phyloP scores from a whole-genome alignment of 805 yeast species.

The Starmerella geochares region DNA sequence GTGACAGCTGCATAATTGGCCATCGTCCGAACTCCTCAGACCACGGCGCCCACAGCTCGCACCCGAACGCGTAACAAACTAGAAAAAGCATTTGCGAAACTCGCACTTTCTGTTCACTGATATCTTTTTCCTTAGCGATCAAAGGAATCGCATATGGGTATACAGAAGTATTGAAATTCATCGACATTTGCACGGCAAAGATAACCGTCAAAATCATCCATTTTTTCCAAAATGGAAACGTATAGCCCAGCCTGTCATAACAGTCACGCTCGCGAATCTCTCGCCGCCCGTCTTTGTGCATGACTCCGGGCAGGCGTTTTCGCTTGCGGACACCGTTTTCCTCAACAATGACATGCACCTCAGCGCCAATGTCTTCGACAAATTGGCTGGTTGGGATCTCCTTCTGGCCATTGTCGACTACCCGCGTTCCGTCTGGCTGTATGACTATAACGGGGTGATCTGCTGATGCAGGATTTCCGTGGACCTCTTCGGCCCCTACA shows the following conservation, averaged over 20 bases:
- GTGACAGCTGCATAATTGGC: constrained; percentile 44
- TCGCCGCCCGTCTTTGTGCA: constrained; percentile 20
- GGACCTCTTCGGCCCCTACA: background rate
- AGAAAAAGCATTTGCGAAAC: constrained; percentile 44
- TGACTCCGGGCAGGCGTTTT: constrained; percentile 16
- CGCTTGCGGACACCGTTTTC: constrained; percentile 8
- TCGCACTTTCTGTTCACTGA: constrained; percentile 29
- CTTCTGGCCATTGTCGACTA: constrained; percentile 11
- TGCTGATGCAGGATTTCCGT: background rate
- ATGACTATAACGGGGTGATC: constrained; percentile 7
- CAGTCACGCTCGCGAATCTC: constrained; percentile 31
- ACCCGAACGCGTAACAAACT: constrained; percentile 48
- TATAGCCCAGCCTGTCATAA: constrained; percentile 33
- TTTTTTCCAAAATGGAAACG: constrained; percentile 31
- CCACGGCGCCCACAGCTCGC: constrained; percentile 52
- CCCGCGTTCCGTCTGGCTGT: background rate
- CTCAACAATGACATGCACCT: constrained; percentile 12
- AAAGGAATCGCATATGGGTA: constrained; percentile 35
- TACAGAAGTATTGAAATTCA: constrained; percentile 37
- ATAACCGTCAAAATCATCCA: constrained; percentile 35
- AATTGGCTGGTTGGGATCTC: constrained; percentile 14
- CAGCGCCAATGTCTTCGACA: constrained; percentile 19
- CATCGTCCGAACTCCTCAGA: constrained; percentile 59
- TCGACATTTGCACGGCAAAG: constrained; percentile 35
- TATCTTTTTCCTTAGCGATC: constrained; percentile 38